These are phyloP conservation scores for Ogataea nakhonphanomensis DNA, from an alignment of 805 yeast species.

Conservation along the genomic window DNA sequence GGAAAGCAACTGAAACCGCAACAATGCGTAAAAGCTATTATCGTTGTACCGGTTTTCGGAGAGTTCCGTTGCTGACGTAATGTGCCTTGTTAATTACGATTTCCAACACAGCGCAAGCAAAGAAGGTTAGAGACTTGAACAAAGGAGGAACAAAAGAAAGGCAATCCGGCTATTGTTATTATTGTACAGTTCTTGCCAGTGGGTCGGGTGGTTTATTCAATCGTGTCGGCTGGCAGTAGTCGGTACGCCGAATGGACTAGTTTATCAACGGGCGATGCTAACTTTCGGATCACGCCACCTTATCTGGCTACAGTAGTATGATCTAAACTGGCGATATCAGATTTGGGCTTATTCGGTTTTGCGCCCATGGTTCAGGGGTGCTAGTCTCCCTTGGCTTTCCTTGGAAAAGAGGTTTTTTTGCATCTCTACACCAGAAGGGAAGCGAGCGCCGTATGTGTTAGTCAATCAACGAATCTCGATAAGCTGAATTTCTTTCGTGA, in stretches of 20 bases:
- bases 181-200: too few relatives aligned
- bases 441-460: conserved; percentile 1
- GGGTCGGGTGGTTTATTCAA: too few relatives aligned
- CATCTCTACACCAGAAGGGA: conserved; percentile 9
- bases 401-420: neutral
- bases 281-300: neutral
- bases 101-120: too few relatives aligned
- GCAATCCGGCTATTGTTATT: too few relatives aligned
- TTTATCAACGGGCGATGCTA: neutral
- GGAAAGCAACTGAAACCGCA: neutral
- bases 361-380: neutral
- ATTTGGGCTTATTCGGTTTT: neutral
- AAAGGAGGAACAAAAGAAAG: too few relatives aligned
- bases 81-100: too few relatives aligned
- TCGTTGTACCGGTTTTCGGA: conserved; percentile 4
- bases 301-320: neutral
- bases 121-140: too few relatives aligned
- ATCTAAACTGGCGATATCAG: neutral
- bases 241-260: neutral
- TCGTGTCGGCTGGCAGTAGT: neutral
- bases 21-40: neutral
- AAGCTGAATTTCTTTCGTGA: neutral
- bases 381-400: neutral
- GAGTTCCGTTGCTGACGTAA: conserved; percentile 2
- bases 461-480: conserved; percentile 1